phyloP scores from a whole-genome alignment of 2,329 filamentous ascomycete genomes.

The Annulohypoxylon truncatum region DNA sequence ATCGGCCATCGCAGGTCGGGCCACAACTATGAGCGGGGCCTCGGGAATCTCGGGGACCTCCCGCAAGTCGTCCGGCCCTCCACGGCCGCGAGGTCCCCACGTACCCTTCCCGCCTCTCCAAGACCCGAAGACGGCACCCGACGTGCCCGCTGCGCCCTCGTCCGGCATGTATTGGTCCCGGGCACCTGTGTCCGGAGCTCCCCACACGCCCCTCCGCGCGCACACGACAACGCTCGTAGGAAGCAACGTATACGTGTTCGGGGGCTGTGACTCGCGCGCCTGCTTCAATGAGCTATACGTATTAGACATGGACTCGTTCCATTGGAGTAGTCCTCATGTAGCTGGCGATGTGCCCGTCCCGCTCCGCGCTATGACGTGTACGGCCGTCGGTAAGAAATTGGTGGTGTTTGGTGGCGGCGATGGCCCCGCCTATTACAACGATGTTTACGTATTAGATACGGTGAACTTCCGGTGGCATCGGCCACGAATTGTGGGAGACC shows the following conservation, averaged over 20 bases:
- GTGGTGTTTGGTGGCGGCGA: slow-evolving; percentile 77
- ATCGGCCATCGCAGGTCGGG: slow-evolving; percentile 58
- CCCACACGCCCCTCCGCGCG: slow-evolving; percentile 71
- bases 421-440: slow-evolving; percentile 77
- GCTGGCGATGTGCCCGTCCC: slow-evolving; percentile 73
- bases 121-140: slow-evolving; percentile 65
- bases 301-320: slow-evolving; percentile 75
- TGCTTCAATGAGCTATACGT: slow-evolving; percentile 79
- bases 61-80: slow-evolving; percentile 39
- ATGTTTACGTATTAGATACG: slow-evolving; percentile 78
- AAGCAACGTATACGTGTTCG: slow-evolving; percentile 75
- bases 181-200: slow-evolving; percentile 70
- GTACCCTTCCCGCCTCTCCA: slow-evolving; percentile 67
- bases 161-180: slow-evolving; percentile 80
- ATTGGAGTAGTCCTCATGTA: slow-evolving; percentile 74
- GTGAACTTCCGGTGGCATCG: slow-evolving; percentile 75
- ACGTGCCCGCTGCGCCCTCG: slow-evolving; percentile 71
- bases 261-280: slow-evolving; percentile 72
- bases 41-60: slow-evolving; percentile 33
- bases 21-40: slow-evolving; percentile 40
- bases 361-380: slow-evolving; percentile 77
- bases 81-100: slow-evolving; percentile 55
- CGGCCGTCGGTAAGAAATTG: slow-evolving; percentile 76
- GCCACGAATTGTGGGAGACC: slow-evolving; percentile 69
- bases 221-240: slow-evolving; percentile 75